Conservation (phyloP, 495 filamentous ascomycete genomes). For the Neurospora hispaniola region DNA sequence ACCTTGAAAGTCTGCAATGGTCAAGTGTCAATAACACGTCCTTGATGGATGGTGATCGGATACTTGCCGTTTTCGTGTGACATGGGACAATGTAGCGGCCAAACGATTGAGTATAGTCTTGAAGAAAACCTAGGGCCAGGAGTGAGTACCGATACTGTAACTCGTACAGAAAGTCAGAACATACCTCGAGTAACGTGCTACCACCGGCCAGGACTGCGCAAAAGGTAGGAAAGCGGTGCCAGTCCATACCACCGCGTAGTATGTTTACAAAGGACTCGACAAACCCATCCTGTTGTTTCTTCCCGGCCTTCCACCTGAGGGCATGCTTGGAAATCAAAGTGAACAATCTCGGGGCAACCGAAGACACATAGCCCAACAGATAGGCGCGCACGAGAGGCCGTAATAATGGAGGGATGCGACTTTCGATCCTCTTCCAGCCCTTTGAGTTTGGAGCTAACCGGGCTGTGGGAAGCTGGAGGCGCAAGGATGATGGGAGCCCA, state of each 20-base stretch:
- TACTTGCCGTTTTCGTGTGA: constrained; percentile 24
- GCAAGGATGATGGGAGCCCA: not conserved
- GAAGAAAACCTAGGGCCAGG: constrained; percentile 20
- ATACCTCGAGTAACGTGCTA: constrained; percentile 59
- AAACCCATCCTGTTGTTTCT: constrained; percentile 30
- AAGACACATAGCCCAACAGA: constrained; percentile 61
- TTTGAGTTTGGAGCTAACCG: constrained; percentile 4
- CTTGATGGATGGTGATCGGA: not conserved
- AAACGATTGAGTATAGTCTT: constrained; percentile 14
- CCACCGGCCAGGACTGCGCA: constrained; percentile 69
- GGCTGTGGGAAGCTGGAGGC: not conserved
- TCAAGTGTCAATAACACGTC: not conserved
- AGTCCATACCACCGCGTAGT: constrained; percentile 35
- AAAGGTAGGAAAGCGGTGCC: constrained; percentile 67
- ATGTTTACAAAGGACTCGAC: constrained; percentile 30
- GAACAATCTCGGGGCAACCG: constrained; percentile 55
- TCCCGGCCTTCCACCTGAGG: constrained; percentile 28
- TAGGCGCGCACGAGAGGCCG: constrained; percentile 64
- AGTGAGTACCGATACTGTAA: not conserved
- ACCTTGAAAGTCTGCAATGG: constrained; percentile 30
- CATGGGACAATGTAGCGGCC: constrained; percentile 14
- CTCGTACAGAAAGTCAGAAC: constrained; percentile 6
- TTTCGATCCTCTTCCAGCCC: constrained; percentile 21
- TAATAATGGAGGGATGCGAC: constrained; percentile 30
- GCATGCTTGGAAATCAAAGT: constrained; percentile 41